phyloP scores from a whole-genome alignment of 2,329 filamentous ascomycete species.

The Cordyceps sp. region DNA sequence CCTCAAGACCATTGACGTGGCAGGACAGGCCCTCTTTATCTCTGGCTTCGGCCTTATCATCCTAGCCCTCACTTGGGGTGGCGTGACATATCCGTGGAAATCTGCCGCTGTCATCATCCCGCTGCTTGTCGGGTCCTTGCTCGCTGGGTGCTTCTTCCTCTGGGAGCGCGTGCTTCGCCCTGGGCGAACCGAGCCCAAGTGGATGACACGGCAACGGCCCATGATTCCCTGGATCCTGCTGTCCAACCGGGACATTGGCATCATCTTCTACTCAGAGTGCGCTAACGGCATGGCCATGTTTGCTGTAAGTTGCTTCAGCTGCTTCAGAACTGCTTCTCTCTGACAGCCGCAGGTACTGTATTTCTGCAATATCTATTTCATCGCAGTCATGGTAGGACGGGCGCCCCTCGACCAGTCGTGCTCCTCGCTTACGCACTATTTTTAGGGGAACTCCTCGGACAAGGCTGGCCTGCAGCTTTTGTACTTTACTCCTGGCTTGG shows the following conservation, averaged over 20 bases:
- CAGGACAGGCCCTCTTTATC: slow-evolving; percentile 40
- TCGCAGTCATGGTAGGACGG: slow-evolving; percentile 28
- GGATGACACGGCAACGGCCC: slow-evolving; percentile 36
- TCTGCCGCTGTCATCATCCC: slow-evolving; percentile 30
- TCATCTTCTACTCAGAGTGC: slow-evolving; percentile 47
- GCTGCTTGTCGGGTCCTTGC: slow-evolving; percentile 25
- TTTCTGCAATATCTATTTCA: slow-evolving; percentile 53
- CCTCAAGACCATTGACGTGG: slow-evolving; percentile 36
- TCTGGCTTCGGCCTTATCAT: slow-evolving; percentile 35
- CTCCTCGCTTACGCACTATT: too few relatives aligned
- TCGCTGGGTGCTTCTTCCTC: too few relatives aligned
- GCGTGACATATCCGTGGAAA: slow-evolving; percentile 33
- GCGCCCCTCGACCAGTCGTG: too few relatives aligned
- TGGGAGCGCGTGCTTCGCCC: too few relatives aligned
- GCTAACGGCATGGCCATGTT: slow-evolving; percentile 39
- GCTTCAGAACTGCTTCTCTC: too few relatives aligned
- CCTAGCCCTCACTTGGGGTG: slow-evolving; percentile 38
- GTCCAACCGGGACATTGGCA: slow-evolving; percentile 36
- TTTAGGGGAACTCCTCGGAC: too few relatives aligned
- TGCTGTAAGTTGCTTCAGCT: slow-evolving; percentile 14
- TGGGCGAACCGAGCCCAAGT: too few relatives aligned
- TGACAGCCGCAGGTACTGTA: slow-evolving; percentile 36
- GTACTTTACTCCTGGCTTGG: too few relatives aligned
- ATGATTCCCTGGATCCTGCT: slow-evolving; percentile 50
- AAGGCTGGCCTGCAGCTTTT: too few relatives aligned